These are phyloP conservation scores for Cyphellophora europaea DNA, from an alignment of 2,329 filamentous ascomycete species.

Conservation along the genomic window DNA sequence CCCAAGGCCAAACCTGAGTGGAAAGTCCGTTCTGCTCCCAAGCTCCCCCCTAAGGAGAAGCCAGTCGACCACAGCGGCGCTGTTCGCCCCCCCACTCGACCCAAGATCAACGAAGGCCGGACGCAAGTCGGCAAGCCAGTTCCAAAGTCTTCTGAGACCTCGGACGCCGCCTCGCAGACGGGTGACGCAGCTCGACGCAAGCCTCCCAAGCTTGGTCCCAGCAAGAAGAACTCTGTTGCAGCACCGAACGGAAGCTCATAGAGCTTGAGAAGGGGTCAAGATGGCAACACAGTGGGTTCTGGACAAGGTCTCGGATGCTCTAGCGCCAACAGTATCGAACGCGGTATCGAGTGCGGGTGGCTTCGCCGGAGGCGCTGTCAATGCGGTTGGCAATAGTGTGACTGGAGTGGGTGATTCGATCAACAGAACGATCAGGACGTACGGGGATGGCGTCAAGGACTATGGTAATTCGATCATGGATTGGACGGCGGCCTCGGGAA, in stretches of 20 bases:
- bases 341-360: slow-evolving; percentile 15
- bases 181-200: slow-evolving; percentile 13
- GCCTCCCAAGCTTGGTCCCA: slow-evolving; percentile 18
- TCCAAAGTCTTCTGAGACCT: slow-evolving; percentile 1
- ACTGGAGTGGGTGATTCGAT: slow-evolving; percentile 20
- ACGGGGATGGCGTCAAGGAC: slow-evolving; percentile 20
- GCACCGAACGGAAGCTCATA: slow-evolving; percentile 4
- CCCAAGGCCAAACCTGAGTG: slow-evolving; percentile 21
- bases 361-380: slow-evolving; percentile 17
- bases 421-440: slow-evolving; percentile 13
- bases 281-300: slow-evolving; percentile 20
- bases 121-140: slow-evolving; percentile 1
- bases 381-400: slow-evolving; percentile 17
- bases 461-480: slow-evolving; percentile 23
- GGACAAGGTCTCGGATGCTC: slow-evolving; percentile 17
- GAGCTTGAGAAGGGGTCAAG: slow-evolving; percentile 3
- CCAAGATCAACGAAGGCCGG: slow-evolving; percentile 4
- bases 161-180: slow-evolving; percentile 9
- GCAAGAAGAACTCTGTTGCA: slow-evolving; percentile 9
- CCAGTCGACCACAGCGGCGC: slow-evolving; percentile 9
- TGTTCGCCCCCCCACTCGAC: slow-evolving; percentile 11
- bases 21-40: slow-evolving; percentile 20
- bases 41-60: slow-evolving; percentile 18
- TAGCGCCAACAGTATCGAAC: slow-evolving; percentile 15
- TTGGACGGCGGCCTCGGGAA: slow-evolving; percentile 17